Percentiles rank a stretch among this genome's conserved stretches.
Conservation (phyloP, 176 grass and related monocot species). For the Dactylis glomerata region DNA sequence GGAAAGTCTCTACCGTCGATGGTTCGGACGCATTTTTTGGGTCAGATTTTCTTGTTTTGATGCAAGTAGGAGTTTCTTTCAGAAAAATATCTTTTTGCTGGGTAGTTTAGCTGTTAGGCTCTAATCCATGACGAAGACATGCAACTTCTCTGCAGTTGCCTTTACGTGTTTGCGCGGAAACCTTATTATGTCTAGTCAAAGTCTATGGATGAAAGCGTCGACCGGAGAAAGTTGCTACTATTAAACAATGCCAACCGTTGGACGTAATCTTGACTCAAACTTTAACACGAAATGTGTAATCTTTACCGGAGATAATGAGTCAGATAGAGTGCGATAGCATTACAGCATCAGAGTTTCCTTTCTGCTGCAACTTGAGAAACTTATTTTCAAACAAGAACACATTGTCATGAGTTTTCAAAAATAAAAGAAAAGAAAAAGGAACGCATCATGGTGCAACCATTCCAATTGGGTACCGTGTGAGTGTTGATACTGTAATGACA, state of each 20-base stretch:
- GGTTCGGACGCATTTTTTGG: neutral
- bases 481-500: neutral
- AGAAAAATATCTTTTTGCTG: neutral
- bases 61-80: neutral
- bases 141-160: neutral
- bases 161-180: slow-evolving; percentile 31
- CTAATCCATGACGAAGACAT: slow-evolving; percentile 27
- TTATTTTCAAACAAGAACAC: slow-evolving; percentile 14
- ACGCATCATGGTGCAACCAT: neutral
- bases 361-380: slow-evolving; percentile 5
- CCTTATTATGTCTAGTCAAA: slow-evolving; percentile 37
- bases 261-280: slow-evolving; percentile 30
- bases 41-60: neutral
- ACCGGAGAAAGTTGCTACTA: slow-evolving; percentile 29
- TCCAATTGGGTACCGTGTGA: neutral
- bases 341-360: neutral
- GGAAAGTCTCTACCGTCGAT: neutral
- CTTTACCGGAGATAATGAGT: neutral
- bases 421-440: no score
- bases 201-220: slow-evolving; percentile 33
- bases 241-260: neutral
- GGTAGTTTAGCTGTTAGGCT: slow-evolving; percentile 35
- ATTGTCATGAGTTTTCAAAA: no score
- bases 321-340: neutral
- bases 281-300: slow-evolving; percentile 5